A percentile compares a stretch with the other conserved stretches of the same genome.
Evolutionary conservation across 1,284 basidiomycete species (phyloP).

Genomic region (Sporisorium graminicola): DNA sequence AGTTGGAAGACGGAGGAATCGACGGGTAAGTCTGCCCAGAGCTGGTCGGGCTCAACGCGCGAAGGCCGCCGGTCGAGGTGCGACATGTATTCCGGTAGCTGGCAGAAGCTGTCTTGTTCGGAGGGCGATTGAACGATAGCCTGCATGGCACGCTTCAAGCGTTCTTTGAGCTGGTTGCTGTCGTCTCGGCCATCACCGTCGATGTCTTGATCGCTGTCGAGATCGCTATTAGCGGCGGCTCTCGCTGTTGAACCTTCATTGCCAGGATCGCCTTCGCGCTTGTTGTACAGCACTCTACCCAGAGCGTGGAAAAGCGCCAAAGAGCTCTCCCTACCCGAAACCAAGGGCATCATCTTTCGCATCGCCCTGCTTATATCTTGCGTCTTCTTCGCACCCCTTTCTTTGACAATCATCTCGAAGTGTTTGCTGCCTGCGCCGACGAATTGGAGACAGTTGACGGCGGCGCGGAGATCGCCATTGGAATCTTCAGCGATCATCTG

Average conservation of each 20-base stretch:
- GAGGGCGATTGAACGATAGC: slow-evolving; percentile 13
- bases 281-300: slow-evolving; percentile 94
- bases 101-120: not conserved
- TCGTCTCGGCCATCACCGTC: slow-evolving; percentile 1
- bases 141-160: slow-evolving; percentile 19
- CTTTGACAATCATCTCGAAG: slow-evolving; percentile 11
- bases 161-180: not conserved
- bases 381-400: not conserved
- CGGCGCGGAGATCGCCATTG: slow-evolving; percentile 90
- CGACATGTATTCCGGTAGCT: slow-evolving; percentile 74
- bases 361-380: slow-evolving; percentile 1
- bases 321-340: slow-evolving; percentile 78
- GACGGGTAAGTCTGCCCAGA: slow-evolving; percentile 88
- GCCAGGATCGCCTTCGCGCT: slow-evolving; percentile 75
- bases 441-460: slow-evolving; percentile 92
- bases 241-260: slow-evolving; percentile 13
- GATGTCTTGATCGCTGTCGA: slow-evolving; percentile 7
- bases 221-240: not conserved
- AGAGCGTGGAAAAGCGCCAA: slow-evolving; percentile 91
- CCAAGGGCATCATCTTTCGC: slow-evolving; percentile 24
- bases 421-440: slow-evolving; percentile 67
- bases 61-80: slow-evolving; percentile 75
- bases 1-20: slow-evolving; percentile 88
- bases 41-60: slow-evolving; percentile 43
- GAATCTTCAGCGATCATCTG: slow-evolving; percentile 78